Conservation (phyloP, 441 rosid species). For the Omphalea diandra region DNA sequence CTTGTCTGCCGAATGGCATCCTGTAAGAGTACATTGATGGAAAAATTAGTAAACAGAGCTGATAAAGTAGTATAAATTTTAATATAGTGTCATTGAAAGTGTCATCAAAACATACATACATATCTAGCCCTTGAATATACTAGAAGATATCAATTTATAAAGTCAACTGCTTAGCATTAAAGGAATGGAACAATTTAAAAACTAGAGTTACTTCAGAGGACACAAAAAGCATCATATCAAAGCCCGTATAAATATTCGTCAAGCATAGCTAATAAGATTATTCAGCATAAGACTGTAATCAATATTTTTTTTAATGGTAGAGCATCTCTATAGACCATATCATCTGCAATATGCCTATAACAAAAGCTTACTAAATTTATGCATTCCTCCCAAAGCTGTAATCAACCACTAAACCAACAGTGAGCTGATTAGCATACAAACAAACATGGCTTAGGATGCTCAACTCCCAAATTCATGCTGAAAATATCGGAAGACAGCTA, state of each 20-base stretch:
- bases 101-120: too few species aligned
- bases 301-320: background rate
- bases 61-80: constrained; percentile 11
- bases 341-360: background rate
- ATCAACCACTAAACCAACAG: background rate
- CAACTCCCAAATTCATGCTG: background rate
- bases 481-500: background rate
- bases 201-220: background rate
- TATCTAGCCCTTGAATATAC: background rate
- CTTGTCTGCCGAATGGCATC: constrained; percentile 56
- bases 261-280: background rate
- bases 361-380: background rate
- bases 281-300: background rate
- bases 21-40: constrained; percentile 44
- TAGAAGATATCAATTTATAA: constrained; percentile 3
- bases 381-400: background rate
- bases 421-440: background rate
- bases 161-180: background rate
- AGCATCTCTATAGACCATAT: background rate
- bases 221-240: background rate
- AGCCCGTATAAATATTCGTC: background rate
- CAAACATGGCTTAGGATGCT: background rate
- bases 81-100: background rate
- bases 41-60: constrained; percentile 14
- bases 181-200: background rate